A percentile compares a stretch with the other conserved stretches of the same genome.
These are phyloP conservation scores for Lodderomyces orthopsilosis DNA, from an alignment of 1,139 yeast genomes.

Conservation along the genomic window DNA sequence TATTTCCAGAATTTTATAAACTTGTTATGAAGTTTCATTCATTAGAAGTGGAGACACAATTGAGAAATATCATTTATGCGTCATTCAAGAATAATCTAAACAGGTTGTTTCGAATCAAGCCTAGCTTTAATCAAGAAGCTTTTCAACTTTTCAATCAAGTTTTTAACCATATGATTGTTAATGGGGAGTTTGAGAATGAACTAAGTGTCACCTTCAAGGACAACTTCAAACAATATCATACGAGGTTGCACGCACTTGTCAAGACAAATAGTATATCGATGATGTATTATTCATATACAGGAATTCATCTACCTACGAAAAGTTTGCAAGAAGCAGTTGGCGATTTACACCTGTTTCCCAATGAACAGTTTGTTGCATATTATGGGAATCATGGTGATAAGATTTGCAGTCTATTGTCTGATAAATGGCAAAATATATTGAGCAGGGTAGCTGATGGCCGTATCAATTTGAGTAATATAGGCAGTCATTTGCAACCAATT, in stretches of 20 bases:
- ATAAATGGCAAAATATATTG: conserved; percentile 4
- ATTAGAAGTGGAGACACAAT: background rate
- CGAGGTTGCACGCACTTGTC: conserved; percentile 7
- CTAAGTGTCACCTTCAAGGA: conserved; percentile 11
- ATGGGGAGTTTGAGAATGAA: conserved; percentile 10
- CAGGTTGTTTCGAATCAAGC: conserved; percentile 4
- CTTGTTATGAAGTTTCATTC: conserved; percentile 4
- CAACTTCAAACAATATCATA: conserved; percentile 6
- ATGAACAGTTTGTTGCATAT: conserved; percentile 6
- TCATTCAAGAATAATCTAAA: conserved; percentile 7
- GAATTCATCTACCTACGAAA: background rate
- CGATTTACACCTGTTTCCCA: background rate
- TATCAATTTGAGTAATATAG: background rate
- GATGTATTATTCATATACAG: conserved; percentile 3
- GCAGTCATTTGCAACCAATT: background rate
- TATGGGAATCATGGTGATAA: conserved; percentile 6
- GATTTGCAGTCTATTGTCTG: conserved; percentile 8
- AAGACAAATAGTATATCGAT: conserved; percentile 9
- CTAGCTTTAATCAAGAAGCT: conserved; percentile 1
- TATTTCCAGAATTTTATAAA: conserved; percentile 27
- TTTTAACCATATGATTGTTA: conserved; percentile 5
- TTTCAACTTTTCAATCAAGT: conserved; percentile 9
- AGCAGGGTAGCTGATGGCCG: conserved; percentile 7
- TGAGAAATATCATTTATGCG: conserved; percentile 4
- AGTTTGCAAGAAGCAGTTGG: background rate